Evolutionary conservation across 257 asterid genomes (phyloP), one percentile per base, ranked within the genome.

Genomic region (Rehmannia glutinosa): DNA sequence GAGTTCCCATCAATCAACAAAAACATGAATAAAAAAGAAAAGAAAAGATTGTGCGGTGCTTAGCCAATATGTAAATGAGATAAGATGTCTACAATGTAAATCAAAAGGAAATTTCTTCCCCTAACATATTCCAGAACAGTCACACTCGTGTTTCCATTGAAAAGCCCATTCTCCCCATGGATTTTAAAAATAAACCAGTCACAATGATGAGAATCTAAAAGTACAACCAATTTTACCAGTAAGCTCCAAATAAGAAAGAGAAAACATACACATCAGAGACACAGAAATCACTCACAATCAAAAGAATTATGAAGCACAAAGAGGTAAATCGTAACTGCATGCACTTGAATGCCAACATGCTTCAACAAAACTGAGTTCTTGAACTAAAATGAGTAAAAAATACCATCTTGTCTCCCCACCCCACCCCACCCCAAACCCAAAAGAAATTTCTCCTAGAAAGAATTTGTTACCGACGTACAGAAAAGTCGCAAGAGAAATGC

Each of bases 1-100:
- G 12, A 41, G 39, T 57, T 52, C 32, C 56, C 75, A 70, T 42
- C 42, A 51, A 62, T 58, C 66, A 68, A 13, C 71, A 78, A 56
- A 45, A 43, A 50, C 3, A 47, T 8, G 59, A 68, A 46, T 41
- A 23, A 8, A 39, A 27, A 66, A 6, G 6, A 33, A 58, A 20
- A 15, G 3, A n/a, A 27, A n/a, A 15, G 6, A 17, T 21, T 20
- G 11, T 32, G 32, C 2, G 19, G 23, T 16, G 42, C 43, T 64
- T 38, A 43, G 28, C 52, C 35, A 27, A 39, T 49, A 57, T 25
- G 30, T 15, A 47, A 45, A 24, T 23, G 36, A 60, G 23, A 25
- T 3, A 42, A 49, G 8, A 54, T 25, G 19, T 16, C 32, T 13
- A 62, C 32, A 38, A 56, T 8, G 20, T 60, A 16, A 46, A 15